Percentiles rank a stretch among this genome's conserved stretches.
Conservation (phyloP, 2,329 filamentous ascomycete species). For the Paecilomyces variotii region DNA sequence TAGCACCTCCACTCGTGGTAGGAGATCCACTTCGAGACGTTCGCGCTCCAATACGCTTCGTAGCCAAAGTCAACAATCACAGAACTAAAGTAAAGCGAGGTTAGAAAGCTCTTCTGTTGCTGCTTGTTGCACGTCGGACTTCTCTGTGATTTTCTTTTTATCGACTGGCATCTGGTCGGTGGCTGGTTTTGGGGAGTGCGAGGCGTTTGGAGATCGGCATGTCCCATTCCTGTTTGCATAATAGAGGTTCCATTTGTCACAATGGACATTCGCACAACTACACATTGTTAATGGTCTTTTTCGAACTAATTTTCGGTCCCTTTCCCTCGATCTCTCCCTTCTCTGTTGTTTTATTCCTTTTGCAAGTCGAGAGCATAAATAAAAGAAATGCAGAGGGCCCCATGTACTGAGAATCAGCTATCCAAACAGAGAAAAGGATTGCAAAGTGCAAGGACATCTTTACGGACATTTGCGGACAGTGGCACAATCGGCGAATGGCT, state of each 20-base stretch:
- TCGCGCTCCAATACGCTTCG: constrained; percentile 25
- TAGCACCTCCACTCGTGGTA: constrained; percentile 25
- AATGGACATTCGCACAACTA: neutral
- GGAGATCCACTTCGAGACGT: constrained; percentile 27
- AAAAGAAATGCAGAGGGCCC: too few relatives aligned
- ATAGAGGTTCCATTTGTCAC: neutral
- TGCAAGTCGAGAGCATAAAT: too few relatives aligned
- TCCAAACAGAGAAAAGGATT: too few relatives aligned
- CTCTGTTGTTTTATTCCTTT: neutral
- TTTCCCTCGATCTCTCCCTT: neutral
- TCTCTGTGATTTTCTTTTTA: neutral
- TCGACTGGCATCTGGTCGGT: neutral
- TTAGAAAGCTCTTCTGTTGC: neutral
- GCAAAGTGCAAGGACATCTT: too few relatives aligned
- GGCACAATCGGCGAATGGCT: neutral
- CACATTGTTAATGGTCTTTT: neutral
- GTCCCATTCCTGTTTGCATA: neutral
- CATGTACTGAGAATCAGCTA: too few relatives aligned
- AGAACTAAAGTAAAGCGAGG: neutral
- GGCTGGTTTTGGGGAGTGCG: neutral
- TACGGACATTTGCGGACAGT: neutral
- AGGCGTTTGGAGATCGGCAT: neutral
- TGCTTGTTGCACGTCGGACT: neutral
- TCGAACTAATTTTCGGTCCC: neutral
- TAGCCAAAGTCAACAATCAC: constrained; percentile 15